phyloP scores from a whole-genome alignment of 2,329 filamentous ascomycete species.

The Graphiopsis chlorocephala region DNA sequence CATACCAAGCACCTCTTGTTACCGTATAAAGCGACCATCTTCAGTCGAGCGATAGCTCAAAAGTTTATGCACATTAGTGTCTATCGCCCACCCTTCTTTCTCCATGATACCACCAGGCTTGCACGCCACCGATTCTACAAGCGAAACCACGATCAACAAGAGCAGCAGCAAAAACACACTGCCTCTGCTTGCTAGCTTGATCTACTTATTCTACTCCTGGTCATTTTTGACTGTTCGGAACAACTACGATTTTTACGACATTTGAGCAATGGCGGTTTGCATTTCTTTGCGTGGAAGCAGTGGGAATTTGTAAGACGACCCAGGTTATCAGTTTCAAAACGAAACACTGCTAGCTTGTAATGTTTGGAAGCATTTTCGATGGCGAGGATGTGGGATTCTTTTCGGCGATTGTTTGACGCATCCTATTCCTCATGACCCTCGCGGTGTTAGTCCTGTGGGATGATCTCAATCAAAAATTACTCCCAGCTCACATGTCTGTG shows the following conservation, averaged over 20 bases:
- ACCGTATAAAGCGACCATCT: neutral
- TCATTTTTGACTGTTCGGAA: neutral
- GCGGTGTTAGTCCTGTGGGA: neutral
- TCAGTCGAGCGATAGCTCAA: neutral
- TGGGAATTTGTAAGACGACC: neutral
- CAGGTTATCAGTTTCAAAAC: neutral
- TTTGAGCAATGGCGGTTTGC: neutral
- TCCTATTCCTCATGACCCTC: neutral
- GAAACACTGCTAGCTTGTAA: neutral
- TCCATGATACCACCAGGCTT: conserved; percentile 1
- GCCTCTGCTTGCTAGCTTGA: neutral
- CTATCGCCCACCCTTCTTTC: neutral
- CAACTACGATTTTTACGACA: conserved; percentile 1
- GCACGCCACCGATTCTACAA: neutral
- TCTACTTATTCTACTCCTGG: neutral
- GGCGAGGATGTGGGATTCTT: neutral
- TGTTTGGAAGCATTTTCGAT: neutral
- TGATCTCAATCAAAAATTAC: neutral
- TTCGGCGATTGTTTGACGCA: neutral
- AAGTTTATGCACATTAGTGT: neutral
- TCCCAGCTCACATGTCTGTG: neutral
- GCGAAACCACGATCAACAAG: neutral
- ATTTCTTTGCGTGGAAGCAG: neutral
- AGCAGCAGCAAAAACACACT: neutral
- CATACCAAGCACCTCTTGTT: conserved; percentile 2